A percentile compares a stretch with the other conserved stretches of the same genome.
phyloP scores from a whole-genome alignment of 352 stramenopile genomes.

The Globisporangium paddicum region DNA sequence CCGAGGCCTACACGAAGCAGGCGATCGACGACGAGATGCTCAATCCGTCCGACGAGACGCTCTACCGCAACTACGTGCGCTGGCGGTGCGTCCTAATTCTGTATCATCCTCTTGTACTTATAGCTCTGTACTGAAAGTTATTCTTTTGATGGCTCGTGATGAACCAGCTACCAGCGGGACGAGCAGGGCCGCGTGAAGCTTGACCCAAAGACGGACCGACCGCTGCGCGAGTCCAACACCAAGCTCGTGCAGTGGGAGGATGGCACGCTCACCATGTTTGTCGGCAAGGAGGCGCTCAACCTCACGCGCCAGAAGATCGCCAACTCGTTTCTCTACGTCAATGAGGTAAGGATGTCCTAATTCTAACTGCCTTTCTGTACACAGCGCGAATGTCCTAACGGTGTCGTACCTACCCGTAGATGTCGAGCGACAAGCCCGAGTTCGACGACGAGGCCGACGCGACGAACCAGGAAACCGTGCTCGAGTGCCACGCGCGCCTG shows the following conservation, averaged over 20 bases:
- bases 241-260: constrained; percentile 87
- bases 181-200: constrained; percentile 53
- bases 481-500: constrained; percentile 82
- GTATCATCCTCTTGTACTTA: no score
- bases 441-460: constrained; percentile 58
- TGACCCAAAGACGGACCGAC: constrained; percentile 51
- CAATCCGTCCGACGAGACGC: constrained; percentile 77
- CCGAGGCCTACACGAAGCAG: constrained; percentile 71
- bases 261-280: constrained; percentile 82
- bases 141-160: no score
- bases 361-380: no score
- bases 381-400: neutral
- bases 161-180: constrained; percentile 54
- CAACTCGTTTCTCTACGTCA: constrained; percentile 85
- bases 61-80: constrained; percentile 86
- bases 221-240: constrained; percentile 70
- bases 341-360: constrained; percentile 25
- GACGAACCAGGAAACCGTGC: constrained; percentile 65
- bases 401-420: constrained; percentile 14
- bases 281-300: constrained; percentile 77
- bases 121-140: no score
- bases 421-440: constrained; percentile 56
- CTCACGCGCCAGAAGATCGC: constrained; percentile 82
- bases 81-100: constrained; percentile 59
- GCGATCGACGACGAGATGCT: constrained; percentile 74